Conservation (phyloP, 768 basidiomycete genomes). For the Boletus reticuloceps region DNA sequence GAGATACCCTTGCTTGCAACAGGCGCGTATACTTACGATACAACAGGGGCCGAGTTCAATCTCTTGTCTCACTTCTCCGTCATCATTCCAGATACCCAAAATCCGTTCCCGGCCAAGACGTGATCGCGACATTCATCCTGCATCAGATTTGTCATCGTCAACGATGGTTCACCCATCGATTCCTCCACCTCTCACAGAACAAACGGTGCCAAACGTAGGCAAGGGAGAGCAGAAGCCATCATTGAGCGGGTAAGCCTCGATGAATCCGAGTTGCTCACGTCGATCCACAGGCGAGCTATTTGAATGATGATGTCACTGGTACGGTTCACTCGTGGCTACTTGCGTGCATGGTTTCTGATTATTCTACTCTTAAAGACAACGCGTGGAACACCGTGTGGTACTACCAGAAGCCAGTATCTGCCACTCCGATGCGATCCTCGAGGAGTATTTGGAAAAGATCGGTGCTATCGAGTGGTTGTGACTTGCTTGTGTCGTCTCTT, state of each 20-base stretch:
- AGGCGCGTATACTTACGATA: neutral
- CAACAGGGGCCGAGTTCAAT: conserved; percentile 9
- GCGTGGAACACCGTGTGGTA: conserved; percentile 7
- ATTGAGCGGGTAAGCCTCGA: too few species aligned
- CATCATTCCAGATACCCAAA: neutral
- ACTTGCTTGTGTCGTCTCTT: too few species aligned
- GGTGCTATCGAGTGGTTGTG: neutral
- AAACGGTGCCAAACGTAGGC: too few species aligned
- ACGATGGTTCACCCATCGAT: neutral
- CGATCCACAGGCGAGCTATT: neutral
- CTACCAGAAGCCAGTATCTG: conserved; percentile 4
- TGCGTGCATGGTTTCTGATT: neutral
- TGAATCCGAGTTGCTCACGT: neutral
- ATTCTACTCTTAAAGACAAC: neutral
- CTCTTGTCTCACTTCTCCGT: conserved; percentile 3
- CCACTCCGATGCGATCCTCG: neutral
- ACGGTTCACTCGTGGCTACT: neutral
- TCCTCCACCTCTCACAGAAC: conserved; percentile 5
- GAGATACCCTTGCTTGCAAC: neutral
- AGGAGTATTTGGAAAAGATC: neutral
- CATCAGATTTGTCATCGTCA: neutral
- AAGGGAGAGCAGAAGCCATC: neutral
- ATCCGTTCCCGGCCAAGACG: neutral
- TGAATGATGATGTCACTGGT: too few species aligned
- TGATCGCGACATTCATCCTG: neutral